These are phyloP conservation scores for Pulveroboletus ravenelii DNA, from an alignment of 768 basidiomycete genomes.

Conservation along the genomic window DNA sequence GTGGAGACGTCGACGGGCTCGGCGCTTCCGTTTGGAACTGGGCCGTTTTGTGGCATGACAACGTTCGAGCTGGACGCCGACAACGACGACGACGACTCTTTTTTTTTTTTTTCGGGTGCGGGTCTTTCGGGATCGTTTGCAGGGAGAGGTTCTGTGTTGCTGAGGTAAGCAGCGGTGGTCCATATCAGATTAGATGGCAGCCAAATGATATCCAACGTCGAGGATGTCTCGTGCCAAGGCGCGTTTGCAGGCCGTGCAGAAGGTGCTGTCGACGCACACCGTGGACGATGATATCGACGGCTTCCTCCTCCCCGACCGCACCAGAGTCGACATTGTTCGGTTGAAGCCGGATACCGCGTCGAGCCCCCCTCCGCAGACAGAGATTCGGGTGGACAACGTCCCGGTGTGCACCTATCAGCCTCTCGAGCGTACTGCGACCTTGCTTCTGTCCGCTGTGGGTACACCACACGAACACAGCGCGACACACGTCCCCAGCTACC, in stretches of 20 bases:
- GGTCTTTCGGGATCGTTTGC: no score
- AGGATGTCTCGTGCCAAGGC: conserved; percentile 7
- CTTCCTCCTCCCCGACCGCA: conserved; percentile 16
- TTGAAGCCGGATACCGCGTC: background rate
- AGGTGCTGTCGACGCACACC: background rate
- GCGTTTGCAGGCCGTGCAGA: conserved; percentile 15
- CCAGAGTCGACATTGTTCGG: conserved; percentile 4
- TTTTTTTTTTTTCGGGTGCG: background rate
- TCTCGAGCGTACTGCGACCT: conserved; percentile 5
- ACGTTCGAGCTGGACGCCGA: background rate
- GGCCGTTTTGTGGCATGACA: conserved; percentile 39
- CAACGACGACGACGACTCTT: no score
- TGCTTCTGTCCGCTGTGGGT: conserved; percentile 18
- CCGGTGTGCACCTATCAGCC: conserved; percentile 11
- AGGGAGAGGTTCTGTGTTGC: background rate
- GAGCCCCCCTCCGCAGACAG: background rate
- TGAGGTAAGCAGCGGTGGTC: conserved; percentile 7
- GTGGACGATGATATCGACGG: background rate
- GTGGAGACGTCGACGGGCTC: conserved; percentile 33
- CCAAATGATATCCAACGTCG: no score
- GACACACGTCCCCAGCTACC: conserved; percentile 18
- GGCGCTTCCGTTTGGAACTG: conserved; percentile 49
- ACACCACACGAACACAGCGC: conserved; percentile 18
- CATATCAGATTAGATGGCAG: conserved; percentile 12
- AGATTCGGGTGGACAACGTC: conserved; percentile 7